Base-by-base conservation (phyloP, 1,139 yeast species). In the Protomyces inouyei region DNA sequence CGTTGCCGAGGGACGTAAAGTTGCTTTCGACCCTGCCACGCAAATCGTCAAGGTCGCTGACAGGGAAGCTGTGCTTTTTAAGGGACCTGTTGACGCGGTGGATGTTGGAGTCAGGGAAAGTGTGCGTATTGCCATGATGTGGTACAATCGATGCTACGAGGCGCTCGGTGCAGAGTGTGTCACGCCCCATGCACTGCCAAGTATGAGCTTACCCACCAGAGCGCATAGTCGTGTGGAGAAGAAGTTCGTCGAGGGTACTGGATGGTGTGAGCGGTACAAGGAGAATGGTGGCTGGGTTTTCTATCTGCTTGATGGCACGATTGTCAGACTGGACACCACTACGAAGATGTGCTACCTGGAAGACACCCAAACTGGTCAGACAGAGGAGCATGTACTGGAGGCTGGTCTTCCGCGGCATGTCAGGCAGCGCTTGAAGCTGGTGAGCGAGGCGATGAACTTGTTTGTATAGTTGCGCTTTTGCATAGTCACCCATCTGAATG, bases 241-340 rank as follows among this genome's bases (percentile, higher is more conserved):
- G 23, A 43, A 46, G n/a, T 61, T 55, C 21, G 23, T 61, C 21
- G 61, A 61, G n/a, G 61, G 57, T 14, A 40, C 32, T 18, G 65
- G 65, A 12, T 61, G 65, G 65, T 61, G 65, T 25, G 61, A 52
- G 38, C 45, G 46, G 46, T 52, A 18, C 21, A 48, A 54, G 18
- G 51, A 16, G 10, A 56, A 61, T 3, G 35, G 32, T 23, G 23
- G n/a, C n/a, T 61, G 65, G 65, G 35, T 25, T 14, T 25, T 61
- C 35, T 55, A 21, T 23, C 56, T 61, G 40, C 18, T 52, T 36
- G 65, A 61, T n/a, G 65, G 65, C 0, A n/a, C 38, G 8, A 37
- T 35, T 2, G 4, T 60, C 21, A 53, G 43, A 16, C 52, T 59
- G 14, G 23, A 43, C 45, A 52, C 57, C 12, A 35, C 28, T 43